These are phyloP conservation scores for Eutrema salsugineum DNA, from an alignment of 441 rosid species.

Conservation along the genomic window DNA sequence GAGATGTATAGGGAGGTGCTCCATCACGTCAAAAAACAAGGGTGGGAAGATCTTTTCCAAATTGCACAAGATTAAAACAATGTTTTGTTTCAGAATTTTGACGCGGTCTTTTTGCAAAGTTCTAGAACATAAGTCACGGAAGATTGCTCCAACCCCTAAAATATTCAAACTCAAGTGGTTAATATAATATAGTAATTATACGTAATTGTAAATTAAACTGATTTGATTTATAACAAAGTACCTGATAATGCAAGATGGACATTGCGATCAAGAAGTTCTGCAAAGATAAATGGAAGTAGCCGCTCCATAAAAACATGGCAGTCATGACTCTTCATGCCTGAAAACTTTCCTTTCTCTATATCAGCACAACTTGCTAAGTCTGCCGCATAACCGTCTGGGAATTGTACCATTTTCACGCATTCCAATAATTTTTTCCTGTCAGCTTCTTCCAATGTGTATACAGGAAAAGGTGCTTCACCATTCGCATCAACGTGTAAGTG, in stretches of 20 bases:
- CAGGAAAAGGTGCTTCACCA: neutral
- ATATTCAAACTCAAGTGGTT: too few relatives aligned
- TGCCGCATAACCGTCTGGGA: neutral
- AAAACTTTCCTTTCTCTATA: neutral
- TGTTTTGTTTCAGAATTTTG: neutral
- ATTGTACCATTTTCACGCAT: neutral
- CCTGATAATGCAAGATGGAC: neutral
- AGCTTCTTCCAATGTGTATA: neutral
- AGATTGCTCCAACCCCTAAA: too few relatives aligned
- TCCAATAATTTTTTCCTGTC: neutral
- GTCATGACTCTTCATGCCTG: neutral
- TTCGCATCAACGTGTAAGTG: neutral
- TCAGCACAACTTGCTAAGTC: neutral
- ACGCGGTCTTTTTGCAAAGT: neutral
- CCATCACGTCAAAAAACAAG: neutral
- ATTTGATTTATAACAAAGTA: neutral
- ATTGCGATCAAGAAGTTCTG: too few relatives aligned
- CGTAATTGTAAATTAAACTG: too few relatives aligned
- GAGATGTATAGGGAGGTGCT: neutral
- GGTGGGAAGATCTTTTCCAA: neutral
- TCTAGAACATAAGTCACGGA: neutral
- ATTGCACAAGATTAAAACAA: neutral
- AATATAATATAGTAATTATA: too few relatives aligned
- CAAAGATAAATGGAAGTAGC: neutral
- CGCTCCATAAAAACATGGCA: neutral